Conservation (phyloP, 768 basidiomycete genomes). For the Rhizopogon roseolus region DNA sequence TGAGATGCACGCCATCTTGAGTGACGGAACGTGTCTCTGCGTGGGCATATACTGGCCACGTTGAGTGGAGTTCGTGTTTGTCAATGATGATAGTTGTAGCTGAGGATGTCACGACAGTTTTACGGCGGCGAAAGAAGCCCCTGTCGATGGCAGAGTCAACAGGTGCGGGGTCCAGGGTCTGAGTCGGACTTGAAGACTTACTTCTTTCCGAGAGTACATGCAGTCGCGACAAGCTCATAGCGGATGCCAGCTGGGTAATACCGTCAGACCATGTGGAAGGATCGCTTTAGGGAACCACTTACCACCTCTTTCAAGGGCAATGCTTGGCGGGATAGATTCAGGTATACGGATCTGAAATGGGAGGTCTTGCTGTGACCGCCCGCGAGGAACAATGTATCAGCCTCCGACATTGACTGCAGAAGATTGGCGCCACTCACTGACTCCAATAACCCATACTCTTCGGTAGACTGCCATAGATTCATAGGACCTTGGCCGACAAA, state of each 20-base stretch:
- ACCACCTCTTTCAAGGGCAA: slow-evolving; percentile 77
- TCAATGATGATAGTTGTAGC: slow-evolving; percentile 75
- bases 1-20: slow-evolving; percentile 69
- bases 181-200: slow-evolving; percentile 25
- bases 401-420: neutral
- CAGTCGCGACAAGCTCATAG: slow-evolving; percentile 86
- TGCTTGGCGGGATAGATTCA: slow-evolving; percentile 84
- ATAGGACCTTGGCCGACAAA: slow-evolving; percentile 79
- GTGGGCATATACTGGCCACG: slow-evolving; percentile 89
- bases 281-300: slow-evolving; percentile 9
- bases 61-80: slow-evolving; percentile 91
- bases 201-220: slow-evolving; percentile 86
- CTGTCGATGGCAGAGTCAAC: slow-evolving; percentile 31
- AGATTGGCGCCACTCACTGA: slow-evolving; percentile 42
- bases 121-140: slow-evolving; percentile 78
- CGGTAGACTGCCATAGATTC: slow-evolving; percentile 76
- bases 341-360: slow-evolving; percentile 90
- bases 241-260: slow-evolving; percentile 62
- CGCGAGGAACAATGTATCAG: slow-evolving; percentile 5
- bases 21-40: slow-evolving; percentile 62
- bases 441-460: slow-evolving; percentile 65
- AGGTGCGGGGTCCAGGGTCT: neutral
- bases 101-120: slow-evolving; percentile 62
- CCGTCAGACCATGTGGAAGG: neutral
- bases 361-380: slow-evolving; percentile 64